These are phyloP conservation scores for Globisporangium nodosum DNA, from an alignment of 352 stramenopile genomes.

Conservation along the genomic window DNA sequence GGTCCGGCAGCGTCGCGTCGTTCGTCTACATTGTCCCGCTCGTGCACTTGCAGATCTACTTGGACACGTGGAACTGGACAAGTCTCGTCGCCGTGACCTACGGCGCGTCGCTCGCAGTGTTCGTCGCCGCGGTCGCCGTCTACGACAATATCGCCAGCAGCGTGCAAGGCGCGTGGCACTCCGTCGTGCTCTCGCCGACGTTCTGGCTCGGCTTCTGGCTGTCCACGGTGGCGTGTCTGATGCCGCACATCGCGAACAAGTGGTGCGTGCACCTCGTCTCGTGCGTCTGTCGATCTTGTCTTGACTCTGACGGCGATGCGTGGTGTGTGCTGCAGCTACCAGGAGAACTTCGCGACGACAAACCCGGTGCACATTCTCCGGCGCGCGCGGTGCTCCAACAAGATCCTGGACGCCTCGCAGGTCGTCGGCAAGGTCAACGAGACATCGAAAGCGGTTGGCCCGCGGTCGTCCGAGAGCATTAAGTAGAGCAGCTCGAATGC, in stretches of 20 bases:
- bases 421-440: slow-evolving; percentile 17
- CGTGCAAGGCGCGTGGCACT: slow-evolving; percentile 44
- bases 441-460: slow-evolving; percentile 8
- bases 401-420: slow-evolving; percentile 56
- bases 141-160: slow-evolving; percentile 49
- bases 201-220: slow-evolving; percentile 68
- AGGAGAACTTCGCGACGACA: slow-evolving; percentile 68
- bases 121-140: slow-evolving; percentile 38
- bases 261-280: slow-evolving; percentile 25
- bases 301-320: neutral
- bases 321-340: slow-evolving; percentile 27
- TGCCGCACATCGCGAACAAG: slow-evolving; percentile 63
- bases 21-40: slow-evolving; percentile 93
- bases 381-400: slow-evolving; percentile 64
- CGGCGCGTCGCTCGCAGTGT: slow-evolving; percentile 37
- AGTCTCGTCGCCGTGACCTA: slow-evolving; percentile 35
- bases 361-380: slow-evolving; percentile 76
- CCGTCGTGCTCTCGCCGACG: slow-evolving; percentile 22
- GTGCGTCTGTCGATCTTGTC: neutral
- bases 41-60: slow-evolving; percentile 87
- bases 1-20: slow-evolving; percentile 85
- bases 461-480: slow-evolving; percentile 3
- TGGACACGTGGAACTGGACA: slow-evolving; percentile 81
- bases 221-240: slow-evolving; percentile 30
- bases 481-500: slow-evolving; percentile 4